Conservation (phyloP, 1,139 yeast species). For the Geotrichum citri-aurantii region DNA sequence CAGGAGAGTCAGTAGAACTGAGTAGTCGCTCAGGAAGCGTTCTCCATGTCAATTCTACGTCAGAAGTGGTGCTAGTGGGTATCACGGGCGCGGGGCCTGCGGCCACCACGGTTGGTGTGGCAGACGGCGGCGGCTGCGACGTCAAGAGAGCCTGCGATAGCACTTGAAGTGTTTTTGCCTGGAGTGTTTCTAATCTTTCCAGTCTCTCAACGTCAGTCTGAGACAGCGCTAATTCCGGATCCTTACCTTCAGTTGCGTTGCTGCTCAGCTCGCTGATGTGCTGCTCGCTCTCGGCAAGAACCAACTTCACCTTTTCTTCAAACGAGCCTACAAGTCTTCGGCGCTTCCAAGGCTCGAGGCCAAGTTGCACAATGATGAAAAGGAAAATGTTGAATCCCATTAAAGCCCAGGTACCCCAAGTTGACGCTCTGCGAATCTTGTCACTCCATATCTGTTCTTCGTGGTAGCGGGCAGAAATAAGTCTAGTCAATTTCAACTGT, state of each 20-base stretch:
- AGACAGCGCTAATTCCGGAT: background rate
- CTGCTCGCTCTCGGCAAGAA: conserved; percentile 9
- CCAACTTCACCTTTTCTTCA: conserved; percentile 64
- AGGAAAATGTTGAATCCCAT: conserved; percentile 82
- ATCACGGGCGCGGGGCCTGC: background rate
- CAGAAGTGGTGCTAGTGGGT: background rate
- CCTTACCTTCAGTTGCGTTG: conserved; percentile 5
- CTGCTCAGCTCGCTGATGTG: background rate
- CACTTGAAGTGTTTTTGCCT: conserved; percentile 16
- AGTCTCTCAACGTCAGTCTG: conserved; percentile 5
- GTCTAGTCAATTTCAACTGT: conserved; percentile 63
- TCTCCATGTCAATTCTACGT: conserved; percentile 11
- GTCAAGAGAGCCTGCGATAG: conserved; percentile 14
- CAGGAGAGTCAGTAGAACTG: conserved; percentile 9
- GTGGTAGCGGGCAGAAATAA: conserved; percentile 82
- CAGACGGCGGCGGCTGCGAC: conserved; percentile 3
- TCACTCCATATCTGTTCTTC: conserved; percentile 99
- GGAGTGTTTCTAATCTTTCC: conserved; percentile 13
- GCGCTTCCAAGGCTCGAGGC: conserved; percentile 94
- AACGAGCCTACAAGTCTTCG: conserved; percentile 72
- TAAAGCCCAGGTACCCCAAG: conserved; percentile 92
- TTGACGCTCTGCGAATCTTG: conserved; percentile 85
- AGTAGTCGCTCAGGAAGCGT: conserved; percentile 13
- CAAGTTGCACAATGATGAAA: conserved; percentile 73
- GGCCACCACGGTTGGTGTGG: background rate